Evolutionary conservation across 2,329 filamentous ascomycete genomes (phyloP), one percentile per base, ranked within the genome.

Genomic region (Trichophyton benhamiae): DNA sequence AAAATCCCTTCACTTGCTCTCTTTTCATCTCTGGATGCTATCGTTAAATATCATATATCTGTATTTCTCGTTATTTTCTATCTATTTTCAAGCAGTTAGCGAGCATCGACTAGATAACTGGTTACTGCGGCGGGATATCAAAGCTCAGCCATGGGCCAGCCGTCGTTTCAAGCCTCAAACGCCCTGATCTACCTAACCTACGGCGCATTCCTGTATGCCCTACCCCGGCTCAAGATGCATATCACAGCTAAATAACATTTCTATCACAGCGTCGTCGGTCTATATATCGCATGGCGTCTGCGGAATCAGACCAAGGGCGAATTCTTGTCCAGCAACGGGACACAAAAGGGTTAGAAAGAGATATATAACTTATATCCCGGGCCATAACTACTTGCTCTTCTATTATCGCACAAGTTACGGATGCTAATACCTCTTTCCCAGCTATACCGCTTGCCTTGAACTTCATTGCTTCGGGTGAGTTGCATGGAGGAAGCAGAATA

Each of bases 391-490:
- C 41, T 17, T 44, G 33, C 41, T n/a, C 41, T 44, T 7, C 41
- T 17, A n/a, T 44, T 7, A 6, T 17, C 6, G 6, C 2, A 8
- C 41, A n/a, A 4, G 41, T 44, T 20, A 44, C n/a, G 6, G 41
- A n/a, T n/a, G 41, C 41, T 44, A 44, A 44, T 44, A 44, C 41
- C 5, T 49, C 13, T 52, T 49, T 15, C 63, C 22, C 69, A 94
- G 89, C 87, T 66, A 77, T 90, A 66, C 89, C 89, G 68, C 78
- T 94, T 75, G 88, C 89, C 74, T 80, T 94, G 72, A 94, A 94
- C 78, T 94, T 94, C 79, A 88, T 94, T 78, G 89, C 89, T 74
- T 89, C 88, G 79, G 88, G 89, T 94, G 85, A 92, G 89, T 92
- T 66, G 65, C 68, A 64, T 65, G 64, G 74, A 72, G 72, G 71